phyloP scores from a whole-genome alignment of 1,284 basidiomycete genomes.

The Cutaneotrichosporon cavernicola region DNA sequence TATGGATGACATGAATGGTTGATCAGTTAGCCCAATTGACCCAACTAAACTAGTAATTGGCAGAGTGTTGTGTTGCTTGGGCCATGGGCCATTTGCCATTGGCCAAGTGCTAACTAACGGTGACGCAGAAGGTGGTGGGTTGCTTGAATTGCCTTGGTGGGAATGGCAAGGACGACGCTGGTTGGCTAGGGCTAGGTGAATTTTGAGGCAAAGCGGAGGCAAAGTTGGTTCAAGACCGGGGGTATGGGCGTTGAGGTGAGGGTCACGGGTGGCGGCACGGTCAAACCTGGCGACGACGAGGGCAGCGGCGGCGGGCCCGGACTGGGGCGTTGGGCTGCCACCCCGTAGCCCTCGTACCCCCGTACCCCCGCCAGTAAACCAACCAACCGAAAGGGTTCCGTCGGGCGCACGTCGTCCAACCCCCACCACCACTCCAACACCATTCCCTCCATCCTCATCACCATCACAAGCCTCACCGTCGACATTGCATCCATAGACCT shows the following conservation, averaged over 20 bases:
- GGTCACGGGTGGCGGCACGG: constrained; percentile 22
- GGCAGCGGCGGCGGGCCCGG: constrained; percentile 17
- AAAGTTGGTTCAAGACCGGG: too few species aligned
- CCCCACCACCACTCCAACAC: constrained; percentile 12
- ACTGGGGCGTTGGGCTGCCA: constrained; percentile 10
- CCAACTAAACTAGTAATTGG: too few species aligned
- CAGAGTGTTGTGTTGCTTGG: too few species aligned
- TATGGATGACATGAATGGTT: too few species aligned
- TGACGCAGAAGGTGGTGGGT: background rate
- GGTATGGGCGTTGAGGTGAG: constrained; percentile 20
- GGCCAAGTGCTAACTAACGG: too few species aligned
- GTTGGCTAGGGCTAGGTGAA: background rate
- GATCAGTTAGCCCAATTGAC: too few species aligned
- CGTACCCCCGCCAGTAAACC: background rate
- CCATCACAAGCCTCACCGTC: constrained; percentile 3
- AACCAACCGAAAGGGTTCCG: constrained; percentile 18
- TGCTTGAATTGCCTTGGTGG: too few species aligned
- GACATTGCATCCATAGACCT: background rate
- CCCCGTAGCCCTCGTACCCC: constrained; percentile 3
- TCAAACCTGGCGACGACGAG: constrained; percentile 18
- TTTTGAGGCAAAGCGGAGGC: background rate
- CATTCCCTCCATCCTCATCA: constrained; percentile 8
- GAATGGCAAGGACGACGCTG: background rate
- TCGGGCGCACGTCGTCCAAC: constrained; percentile 17
- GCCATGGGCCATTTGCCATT: too few species aligned